Percentiles rank a stretch among this genome's conserved stretches.
Evolutionary conservation across 768 basidiomycete species (phyloP).

Genomic region (Phlebiopsis flavidoalba): DNA sequence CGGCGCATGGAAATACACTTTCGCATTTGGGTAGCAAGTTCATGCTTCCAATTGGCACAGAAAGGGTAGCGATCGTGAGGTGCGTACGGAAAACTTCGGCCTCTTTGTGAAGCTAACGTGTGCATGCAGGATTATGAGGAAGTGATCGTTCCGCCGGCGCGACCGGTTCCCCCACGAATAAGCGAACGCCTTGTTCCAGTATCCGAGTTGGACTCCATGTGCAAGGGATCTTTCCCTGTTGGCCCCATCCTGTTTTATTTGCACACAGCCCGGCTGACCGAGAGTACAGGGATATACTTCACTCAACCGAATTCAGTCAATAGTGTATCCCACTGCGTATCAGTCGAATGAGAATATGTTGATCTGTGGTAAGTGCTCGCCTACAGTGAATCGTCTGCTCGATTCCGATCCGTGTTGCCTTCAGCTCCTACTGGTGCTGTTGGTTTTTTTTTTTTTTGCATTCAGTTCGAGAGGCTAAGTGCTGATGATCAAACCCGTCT

Average conservation of each 20-base stretch:
- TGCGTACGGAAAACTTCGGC: constrained; percentile 24
- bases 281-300: constrained; percentile 67
- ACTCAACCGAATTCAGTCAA: constrained; percentile 92
- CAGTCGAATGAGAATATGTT: constrained; percentile 96
- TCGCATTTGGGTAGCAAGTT: constrained; percentile 76
- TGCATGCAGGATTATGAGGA: constrained; percentile 76
- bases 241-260: constrained; percentile 15
- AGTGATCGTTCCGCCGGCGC: constrained; percentile 83
- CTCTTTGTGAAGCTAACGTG: neutral
- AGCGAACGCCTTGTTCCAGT: constrained; percentile 71
- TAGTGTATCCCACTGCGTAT: constrained; percentile 91
- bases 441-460: constrained; percentile 24
- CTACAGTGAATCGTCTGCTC: neutral
- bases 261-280: neutral
- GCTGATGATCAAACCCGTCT: neutral
- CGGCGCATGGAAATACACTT: constrained; percentile 55
- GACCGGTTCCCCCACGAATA: constrained; percentile 62
- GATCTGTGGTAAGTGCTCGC: constrained; percentile 65
- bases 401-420: neutral
- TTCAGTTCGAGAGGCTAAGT: neutral
- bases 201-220: constrained; percentile 68
- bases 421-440: constrained; percentile 97
- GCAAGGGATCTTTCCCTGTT: constrained; percentile 82
- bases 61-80: constrained; percentile 61
- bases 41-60: constrained; percentile 79